Evolutionary conservation across 257 asterid genomes (phyloP), one percentile per base, ranked within the genome.

Genomic region (Salvia splendens): DNA sequence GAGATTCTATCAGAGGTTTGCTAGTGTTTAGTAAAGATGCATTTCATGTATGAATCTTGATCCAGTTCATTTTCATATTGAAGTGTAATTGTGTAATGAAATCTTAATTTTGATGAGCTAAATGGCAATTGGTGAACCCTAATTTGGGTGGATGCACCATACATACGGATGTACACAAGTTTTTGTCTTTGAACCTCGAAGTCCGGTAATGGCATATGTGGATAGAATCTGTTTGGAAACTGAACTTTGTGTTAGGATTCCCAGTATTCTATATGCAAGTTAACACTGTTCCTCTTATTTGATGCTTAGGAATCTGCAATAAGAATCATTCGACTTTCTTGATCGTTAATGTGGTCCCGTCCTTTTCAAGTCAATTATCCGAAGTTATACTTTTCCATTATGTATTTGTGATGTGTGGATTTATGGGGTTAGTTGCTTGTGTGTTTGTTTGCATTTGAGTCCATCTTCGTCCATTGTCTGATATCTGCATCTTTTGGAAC

Each of bases 401-500:
- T 49, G 51, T 61, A 20, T 15, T 60, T 55, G 6, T 24, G 35
- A 15, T 67, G 14, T 20, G 17, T 17, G 59, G 38, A 8, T 28
- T 11, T 52, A 48, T 52, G 42, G 62, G 46, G 32, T 61, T 20
- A n/a, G 38, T 16, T 58, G 35, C 24, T 58, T 3, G 16, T 20
- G 4, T 20, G 11, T 52, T 61, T 57, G 9, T 42, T 68, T 30
- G 32, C n/a, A 47, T 48, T 9, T 20, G 8, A 49, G 8, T 16
- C 52, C 53, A 47, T n/a, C 24, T 3, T 2, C 7, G 28, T 32
- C 32, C 3, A 2, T 12, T 55, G 17, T 60, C 28, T 69, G 36
- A 69, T 35, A 10, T 53, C 45, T 14, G 51, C 70, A 60, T 58
- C 16, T 12, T 65, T 30, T 33, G 58, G 24, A 61, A 69, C 49